Conservation (phyloP, 2,329 filamentous ascomycete species). For the Knufia fluminis region DNA sequence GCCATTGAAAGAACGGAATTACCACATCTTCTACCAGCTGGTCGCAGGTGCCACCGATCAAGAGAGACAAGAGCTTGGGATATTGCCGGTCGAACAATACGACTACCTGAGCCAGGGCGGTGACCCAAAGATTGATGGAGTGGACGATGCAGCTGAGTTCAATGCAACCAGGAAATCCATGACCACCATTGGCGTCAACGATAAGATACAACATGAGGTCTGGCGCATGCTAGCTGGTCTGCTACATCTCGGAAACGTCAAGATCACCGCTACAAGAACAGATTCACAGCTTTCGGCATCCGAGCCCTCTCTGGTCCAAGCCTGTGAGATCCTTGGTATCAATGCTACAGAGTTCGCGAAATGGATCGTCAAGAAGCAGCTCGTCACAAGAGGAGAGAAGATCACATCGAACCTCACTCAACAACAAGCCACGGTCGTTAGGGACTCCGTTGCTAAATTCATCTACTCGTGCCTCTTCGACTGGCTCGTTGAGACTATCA, state of each 20-base stretch:
- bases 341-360: constrained; percentile 79
- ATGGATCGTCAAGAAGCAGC: constrained; percentile 98
- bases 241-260: constrained; percentile 90
- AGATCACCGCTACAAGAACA: constrained; percentile 81
- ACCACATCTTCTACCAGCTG: constrained; percentile 98
- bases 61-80: constrained; percentile 67
- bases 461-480: constrained; percentile 98
- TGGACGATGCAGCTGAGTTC: constrained; percentile 93
- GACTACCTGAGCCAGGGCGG: constrained; percentile 95
- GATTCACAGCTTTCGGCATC: constrained; percentile 73
- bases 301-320: constrained; percentile 73
- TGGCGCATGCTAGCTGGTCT: constrained; percentile 86
- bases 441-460: constrained; percentile 96
- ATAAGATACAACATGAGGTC: constrained; percentile 67
- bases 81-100: constrained; percentile 80
- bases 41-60: constrained; percentile 81
- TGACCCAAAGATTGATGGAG: constrained; percentile 80
- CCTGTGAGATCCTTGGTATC: constrained; percentile 79
- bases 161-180: constrained; percentile 78
- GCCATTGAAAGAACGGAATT: constrained; percentile 93
- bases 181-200: constrained; percentile 73
- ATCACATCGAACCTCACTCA: constrained; percentile 93
- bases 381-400: constrained; percentile 92
- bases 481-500: constrained; percentile 98
- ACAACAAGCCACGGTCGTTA: constrained; percentile 85